Percentiles rank a stretch among this genome's conserved stretches.
Evolutionary conservation across 176 grass and related monocot species (phyloP).

Genomic region (Secale cereale): DNA sequence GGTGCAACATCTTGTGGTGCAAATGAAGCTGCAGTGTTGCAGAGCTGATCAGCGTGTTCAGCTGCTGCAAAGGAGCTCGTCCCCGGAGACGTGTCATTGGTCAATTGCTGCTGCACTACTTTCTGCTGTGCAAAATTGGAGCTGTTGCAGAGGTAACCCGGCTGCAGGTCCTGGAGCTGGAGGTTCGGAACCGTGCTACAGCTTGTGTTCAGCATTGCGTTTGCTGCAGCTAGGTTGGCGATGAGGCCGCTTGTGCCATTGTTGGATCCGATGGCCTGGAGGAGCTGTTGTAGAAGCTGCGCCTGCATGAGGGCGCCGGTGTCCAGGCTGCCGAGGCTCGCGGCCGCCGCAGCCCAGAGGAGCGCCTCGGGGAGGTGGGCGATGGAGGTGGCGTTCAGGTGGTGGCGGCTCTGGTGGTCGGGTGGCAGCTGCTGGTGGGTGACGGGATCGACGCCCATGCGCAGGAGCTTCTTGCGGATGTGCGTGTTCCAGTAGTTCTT

Average conservation of each 20-base stretch:
- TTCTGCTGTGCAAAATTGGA: slow-evolving; percentile 1
- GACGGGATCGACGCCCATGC: slow-evolving; percentile 67
- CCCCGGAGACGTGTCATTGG: background rate
- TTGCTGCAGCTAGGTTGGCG: background rate
- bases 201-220: background rate
- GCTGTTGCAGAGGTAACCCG: background rate
- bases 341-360: background rate
- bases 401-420: background rate
- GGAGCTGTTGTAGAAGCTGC: slow-evolving; percentile 39
- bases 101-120: background rate
- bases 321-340: slow-evolving; percentile 22
- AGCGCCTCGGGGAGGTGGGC: background rate
- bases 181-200: background rate
- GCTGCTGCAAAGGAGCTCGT: background rate
- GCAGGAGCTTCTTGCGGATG: slow-evolving; percentile 65
- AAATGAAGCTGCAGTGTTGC: background rate
- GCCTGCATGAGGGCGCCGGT: slow-evolving; percentile 7
- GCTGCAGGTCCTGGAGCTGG: background rate
- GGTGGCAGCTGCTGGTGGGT: slow-evolving; percentile 46
- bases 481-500: slow-evolving; percentile 72
- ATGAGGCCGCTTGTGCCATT: background rate
- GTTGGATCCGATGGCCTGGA: slow-evolving; percentile 12
- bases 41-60: background rate
- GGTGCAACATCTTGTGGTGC: background rate
- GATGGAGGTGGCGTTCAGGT: background rate